Conservation (phyloP, 176 grass and related monocot species). For the Aegilops speltoides region DNA sequence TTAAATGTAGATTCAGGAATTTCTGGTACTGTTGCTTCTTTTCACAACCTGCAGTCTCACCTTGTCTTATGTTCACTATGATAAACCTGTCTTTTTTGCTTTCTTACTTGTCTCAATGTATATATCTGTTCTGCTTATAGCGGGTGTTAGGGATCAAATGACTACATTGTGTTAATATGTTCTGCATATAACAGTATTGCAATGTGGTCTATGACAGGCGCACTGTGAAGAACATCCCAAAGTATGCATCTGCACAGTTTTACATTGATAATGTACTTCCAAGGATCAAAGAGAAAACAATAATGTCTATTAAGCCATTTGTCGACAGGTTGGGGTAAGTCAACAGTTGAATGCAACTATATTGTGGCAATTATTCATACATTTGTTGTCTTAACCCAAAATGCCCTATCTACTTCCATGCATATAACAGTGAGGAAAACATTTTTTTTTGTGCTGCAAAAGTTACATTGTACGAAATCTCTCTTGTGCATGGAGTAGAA, state of each 20-base stretch:
- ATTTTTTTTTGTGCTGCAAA: neutral
- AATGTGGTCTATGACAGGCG: slow-evolving; percentile 38
- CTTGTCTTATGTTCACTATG: neutral
- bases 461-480: slow-evolving; percentile 7
- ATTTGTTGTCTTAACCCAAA: slow-evolving; percentile 1
- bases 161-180: neutral
- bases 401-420: neutral
- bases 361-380: neutral
- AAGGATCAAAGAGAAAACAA: slow-evolving; percentile 85
- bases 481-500: neutral
- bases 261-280: slow-evolving; percentile 86
- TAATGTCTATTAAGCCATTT: slow-evolving; percentile 89
- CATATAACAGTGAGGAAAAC: neutral
- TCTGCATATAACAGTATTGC: neutral
- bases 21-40: neutral
- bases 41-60: neutral
- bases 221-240: slow-evolving; percentile 80
- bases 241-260: slow-evolving; percentile 76
- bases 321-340: slow-evolving; percentile 86
- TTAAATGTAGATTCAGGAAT: neutral
- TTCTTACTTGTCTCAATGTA: neutral
- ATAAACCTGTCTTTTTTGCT: neutral
- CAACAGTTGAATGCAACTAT: neutral
- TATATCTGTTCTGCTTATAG: neutral
- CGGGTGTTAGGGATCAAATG: neutral